Conservation (phyloP, 1,139 yeast genomes). For the Debaryomyces subglobosus region DNA sequence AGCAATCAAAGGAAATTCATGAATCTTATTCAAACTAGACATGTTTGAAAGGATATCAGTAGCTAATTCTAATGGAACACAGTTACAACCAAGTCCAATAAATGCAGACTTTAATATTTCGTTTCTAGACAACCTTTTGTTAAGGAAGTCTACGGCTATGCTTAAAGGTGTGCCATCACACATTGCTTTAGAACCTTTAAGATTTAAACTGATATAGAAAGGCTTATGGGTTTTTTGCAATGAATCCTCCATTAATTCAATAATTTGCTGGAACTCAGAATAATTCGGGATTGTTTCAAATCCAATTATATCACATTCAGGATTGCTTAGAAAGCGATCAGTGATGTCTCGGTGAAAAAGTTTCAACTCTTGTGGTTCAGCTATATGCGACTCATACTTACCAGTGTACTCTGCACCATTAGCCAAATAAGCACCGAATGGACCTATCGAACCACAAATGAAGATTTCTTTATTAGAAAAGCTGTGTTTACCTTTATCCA, state of each 20-base stretch:
- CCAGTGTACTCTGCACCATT: conserved; percentile 75
- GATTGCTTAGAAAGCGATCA: conserved; percentile 34
- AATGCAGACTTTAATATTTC: conserved; percentile 18
- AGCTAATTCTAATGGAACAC: conserved; percentile 34
- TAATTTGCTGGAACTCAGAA: conserved; percentile 47
- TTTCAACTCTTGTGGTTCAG: conserved; percentile 29
- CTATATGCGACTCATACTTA: conserved; percentile 40
- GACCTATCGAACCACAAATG: conserved; percentile 69
- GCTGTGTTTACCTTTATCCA: neutral
- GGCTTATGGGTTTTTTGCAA: conserved; percentile 26
- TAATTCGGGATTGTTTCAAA: conserved; percentile 68
- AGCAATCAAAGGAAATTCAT: conserved; percentile 26
- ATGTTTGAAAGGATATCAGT: conserved; percentile 17
- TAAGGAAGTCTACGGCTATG: conserved; percentile 24
- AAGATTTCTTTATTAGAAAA: conserved; percentile 13
- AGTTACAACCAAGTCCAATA: conserved; percentile 44
- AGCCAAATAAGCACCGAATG: conserved; percentile 68
- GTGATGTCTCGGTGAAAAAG: conserved; percentile 55
- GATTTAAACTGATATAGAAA: conserved; percentile 35
- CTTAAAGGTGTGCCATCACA: conserved; percentile 38
- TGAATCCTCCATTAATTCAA: conserved; percentile 26
- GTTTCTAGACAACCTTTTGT: conserved; percentile 15
- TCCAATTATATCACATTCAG: conserved; percentile 54
- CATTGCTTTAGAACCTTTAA: conserved; percentile 25
- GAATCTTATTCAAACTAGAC: conserved; percentile 18